Percentiles rank a stretch among this genome's conserved stretches.
phyloP scores from a whole-genome alignment of 768 basidiomycete species.

The Gymnopilus dilepis region DNA sequence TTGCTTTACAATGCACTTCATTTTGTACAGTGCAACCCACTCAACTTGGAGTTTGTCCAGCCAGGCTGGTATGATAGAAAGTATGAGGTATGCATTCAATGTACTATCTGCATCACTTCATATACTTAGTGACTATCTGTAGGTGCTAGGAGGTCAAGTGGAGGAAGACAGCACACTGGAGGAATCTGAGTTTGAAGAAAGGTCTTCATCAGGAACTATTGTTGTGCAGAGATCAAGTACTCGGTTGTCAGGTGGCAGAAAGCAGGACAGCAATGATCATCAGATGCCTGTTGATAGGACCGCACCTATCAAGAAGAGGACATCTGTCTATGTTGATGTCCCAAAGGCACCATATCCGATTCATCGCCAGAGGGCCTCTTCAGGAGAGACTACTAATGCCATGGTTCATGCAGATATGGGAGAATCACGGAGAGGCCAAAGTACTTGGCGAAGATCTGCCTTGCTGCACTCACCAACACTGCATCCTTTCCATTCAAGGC shows the following conservation, averaged over 20 bases:
- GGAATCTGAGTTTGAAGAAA: neutral
- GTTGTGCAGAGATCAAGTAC: neutral
- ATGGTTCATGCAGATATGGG: too few species aligned
- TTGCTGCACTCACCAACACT: neutral
- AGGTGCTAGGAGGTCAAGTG: neutral
- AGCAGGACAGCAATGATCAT: neutral
- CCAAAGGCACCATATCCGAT: constrained; percentile 18
- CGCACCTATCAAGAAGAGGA: neutral
- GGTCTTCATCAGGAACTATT: neutral
- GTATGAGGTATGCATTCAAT: constrained; percentile 2
- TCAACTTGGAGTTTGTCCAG: constrained; percentile 36
- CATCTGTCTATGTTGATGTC: constrained; percentile 14
- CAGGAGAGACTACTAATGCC: too few species aligned
- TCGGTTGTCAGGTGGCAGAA: neutral
- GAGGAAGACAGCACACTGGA: neutral
- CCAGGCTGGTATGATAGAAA: constrained; percentile 68
- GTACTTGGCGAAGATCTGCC: neutral
- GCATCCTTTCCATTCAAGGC: too few species aligned
- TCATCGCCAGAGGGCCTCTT: neutral
- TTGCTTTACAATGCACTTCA: constrained; percentile 52
- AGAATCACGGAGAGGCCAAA: too few species aligned
- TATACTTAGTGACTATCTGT: neutral
- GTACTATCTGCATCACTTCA: neutral
- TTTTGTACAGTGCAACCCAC: constrained; percentile 54
- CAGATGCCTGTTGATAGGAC: neutral